Evolutionary conservation across 495 filamentous ascomycete species (phyloP).

Genomic region (Neurospora sublineolata): DNA sequence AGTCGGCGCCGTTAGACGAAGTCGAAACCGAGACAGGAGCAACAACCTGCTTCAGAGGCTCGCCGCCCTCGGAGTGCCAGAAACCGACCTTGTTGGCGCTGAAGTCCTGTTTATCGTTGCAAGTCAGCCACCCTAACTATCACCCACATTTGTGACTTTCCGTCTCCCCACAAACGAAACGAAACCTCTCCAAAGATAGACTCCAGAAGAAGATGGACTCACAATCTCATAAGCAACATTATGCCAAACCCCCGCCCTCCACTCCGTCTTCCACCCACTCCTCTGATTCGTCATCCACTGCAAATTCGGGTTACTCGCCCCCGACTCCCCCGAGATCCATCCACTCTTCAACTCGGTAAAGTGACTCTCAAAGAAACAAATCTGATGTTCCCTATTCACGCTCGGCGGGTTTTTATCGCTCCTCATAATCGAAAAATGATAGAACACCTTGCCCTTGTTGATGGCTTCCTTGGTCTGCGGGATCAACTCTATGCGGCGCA

Average conservation of each 20-base stretch:
- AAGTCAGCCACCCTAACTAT: neutral
- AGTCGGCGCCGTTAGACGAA: slow-evolving; percentile 58
- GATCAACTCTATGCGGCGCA: slow-evolving; percentile 48
- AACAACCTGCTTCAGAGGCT: slow-evolving; percentile 44
- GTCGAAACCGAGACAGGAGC: slow-evolving; percentile 45
- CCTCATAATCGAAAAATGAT: slow-evolving; percentile 56
- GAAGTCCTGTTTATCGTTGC: slow-evolving; percentile 37
- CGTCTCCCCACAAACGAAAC: too few species aligned
- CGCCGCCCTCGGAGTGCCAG: slow-evolving; percentile 53
- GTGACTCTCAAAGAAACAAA: slow-evolving; percentile 61
- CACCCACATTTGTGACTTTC: neutral
- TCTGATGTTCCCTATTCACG: slow-evolving; percentile 53
- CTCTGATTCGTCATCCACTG: slow-evolving; percentile 35
- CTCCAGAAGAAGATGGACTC: too few species aligned
- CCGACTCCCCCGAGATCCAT: slow-evolving; percentile 46
- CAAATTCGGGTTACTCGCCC: slow-evolving; percentile 37
- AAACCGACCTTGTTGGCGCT: slow-evolving; percentile 46
- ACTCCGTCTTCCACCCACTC: slow-evolving; percentile 32
- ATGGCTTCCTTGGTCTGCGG: slow-evolving; percentile 54
- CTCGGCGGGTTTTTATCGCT: slow-evolving; percentile 45
- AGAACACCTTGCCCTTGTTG: slow-evolving; percentile 49
- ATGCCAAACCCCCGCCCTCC: slow-evolving; percentile 52
- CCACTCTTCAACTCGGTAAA: slow-evolving; percentile 67
- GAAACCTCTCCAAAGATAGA: too few species aligned
- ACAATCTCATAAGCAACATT: slow-evolving; percentile 58